Base-by-base conservation (phyloP, 2,329 filamentous ascomycete species). In the Colletotrichum musae region DNA sequence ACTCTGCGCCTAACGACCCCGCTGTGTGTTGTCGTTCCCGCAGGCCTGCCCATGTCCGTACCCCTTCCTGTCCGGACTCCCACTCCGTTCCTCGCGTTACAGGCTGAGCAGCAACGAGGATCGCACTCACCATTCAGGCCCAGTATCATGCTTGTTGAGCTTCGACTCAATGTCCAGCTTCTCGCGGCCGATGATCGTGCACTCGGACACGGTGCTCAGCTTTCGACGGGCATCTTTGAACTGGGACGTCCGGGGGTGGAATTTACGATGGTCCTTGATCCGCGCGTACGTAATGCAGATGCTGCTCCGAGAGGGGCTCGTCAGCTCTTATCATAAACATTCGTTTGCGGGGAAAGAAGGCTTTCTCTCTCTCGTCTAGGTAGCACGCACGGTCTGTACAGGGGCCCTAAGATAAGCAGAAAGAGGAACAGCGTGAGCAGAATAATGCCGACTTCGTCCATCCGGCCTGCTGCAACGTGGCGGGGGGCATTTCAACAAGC, bases 141-240 rank as follows among this genome's bases (percentile, higher is more conserved):
- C 52, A 13, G 53, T 47, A 18, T 70, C 68, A 41, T 54, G 36
- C 32, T 51, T 58, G 16, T 64, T 53, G 2, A 63, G 28, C 13
- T 53, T 36, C 45, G 68, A 63, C 48, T 70, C 63, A 16, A 68
- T 18, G 24, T 68, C 67, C 71, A 52, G 60, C 50, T 67, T 51
- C 43, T 51, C 66, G 43, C 54, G 61, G 16, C 62, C 24, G 10
- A 21, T 62, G 36, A 65, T 26, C 64, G 71, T 73, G 43, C 72
- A 73, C 15, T 77, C 76, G 4, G 77, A 75, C 15, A 79, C 78
- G 16, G 74, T 73, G 54, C 70, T 76, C 18, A 79, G 72, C 57
- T 79, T 79, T 43, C 72, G 74, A 5, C 75, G 75, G 1, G 77
- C 77, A 48, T 73, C 56, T 45, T 58, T 57, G 43, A 71, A 62